Evolutionary conservation across 2,329 filamentous ascomycete genomes (phyloP).

Genomic region (Thyridium curvatum): DNA sequence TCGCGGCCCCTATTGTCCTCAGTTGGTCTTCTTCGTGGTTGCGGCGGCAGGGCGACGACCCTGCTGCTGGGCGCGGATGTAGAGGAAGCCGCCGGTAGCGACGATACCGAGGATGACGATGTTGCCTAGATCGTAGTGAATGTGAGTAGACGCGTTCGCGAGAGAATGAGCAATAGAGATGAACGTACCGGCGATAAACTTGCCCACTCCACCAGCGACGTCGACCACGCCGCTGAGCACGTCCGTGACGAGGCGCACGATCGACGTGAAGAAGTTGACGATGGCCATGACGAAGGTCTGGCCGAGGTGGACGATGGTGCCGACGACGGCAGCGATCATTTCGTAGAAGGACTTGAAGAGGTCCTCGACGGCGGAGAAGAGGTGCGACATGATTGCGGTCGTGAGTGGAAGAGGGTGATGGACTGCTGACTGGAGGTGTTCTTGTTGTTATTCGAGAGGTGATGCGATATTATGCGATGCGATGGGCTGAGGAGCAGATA

Average conservation of each 20-base stretch:
- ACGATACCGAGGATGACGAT: conserved; percentile 21
- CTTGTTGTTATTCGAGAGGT: too few species aligned
- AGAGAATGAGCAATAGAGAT: too few species aligned
- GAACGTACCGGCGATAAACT: conserved; percentile 15
- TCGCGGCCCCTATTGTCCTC: too few species aligned
- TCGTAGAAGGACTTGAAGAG: conserved; percentile 17
- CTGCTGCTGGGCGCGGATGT: conserved; percentile 12
- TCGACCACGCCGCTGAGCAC: conserved; percentile 14
- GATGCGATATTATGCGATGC: too few species aligned
- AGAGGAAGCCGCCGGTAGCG: conserved; percentile 16
- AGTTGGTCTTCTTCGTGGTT: too few species aligned
- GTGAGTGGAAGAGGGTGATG: too few species aligned
- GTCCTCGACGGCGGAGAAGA: conserved; percentile 12
- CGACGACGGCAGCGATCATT: conserved; percentile 14
- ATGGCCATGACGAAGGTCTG: conserved; percentile 14
- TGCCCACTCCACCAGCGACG: conserved; percentile 15
- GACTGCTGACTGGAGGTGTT: too few species aligned
- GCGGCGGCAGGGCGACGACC: background rate
- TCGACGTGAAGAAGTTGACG: conserved; percentile 11
- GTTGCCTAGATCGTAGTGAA: too few species aligned
- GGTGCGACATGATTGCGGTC: too few species aligned
- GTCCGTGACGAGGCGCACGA: conserved; percentile 14
- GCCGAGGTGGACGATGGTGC: conserved; percentile 13
- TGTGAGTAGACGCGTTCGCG: too few species aligned
- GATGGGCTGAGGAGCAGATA: too few species aligned